These are phyloP conservation scores for Gastrodia elata DNA, from an alignment of 106 monocot species.

Conservation along the genomic window DNA sequence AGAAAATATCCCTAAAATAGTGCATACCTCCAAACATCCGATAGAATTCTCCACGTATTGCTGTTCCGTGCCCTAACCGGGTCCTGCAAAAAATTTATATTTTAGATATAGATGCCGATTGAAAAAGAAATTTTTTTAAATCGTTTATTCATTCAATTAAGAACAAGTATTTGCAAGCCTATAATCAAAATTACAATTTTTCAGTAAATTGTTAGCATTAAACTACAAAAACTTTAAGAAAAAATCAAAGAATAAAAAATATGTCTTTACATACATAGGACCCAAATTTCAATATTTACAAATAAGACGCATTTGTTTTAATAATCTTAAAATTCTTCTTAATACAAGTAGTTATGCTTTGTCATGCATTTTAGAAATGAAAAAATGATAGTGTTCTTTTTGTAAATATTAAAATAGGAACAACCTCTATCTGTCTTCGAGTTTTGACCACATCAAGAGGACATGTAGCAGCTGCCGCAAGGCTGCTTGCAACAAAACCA, in stretches of 20 bases:
- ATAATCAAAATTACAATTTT: background rate
- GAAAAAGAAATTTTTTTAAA: background rate
- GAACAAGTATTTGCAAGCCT: too few relatives aligned
- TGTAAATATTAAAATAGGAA: too few relatives aligned
- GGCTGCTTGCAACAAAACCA: conserved; percentile 79
- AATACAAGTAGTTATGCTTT: too few relatives aligned
- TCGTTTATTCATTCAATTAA: too few relatives aligned
- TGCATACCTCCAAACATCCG: conserved; percentile 73
- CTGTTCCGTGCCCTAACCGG: conserved; percentile 45
- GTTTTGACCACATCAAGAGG: conserved; percentile 98
- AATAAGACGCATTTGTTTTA: too few relatives aligned
- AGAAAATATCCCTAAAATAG: too few relatives aligned
- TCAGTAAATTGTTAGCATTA: background rate
- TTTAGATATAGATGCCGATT: background rate
- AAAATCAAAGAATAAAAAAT: too few relatives aligned
- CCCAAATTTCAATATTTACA: too few relatives aligned
- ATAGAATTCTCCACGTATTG: conserved; percentile 75
- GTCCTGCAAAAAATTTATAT: conserved; percentile 28
- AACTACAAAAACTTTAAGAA: background rate
- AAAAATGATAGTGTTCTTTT: too few relatives aligned
- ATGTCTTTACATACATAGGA: too few relatives aligned
- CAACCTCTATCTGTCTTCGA: conserved; percentile 87
- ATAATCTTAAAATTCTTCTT: too few relatives aligned
- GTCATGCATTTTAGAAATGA: too few relatives aligned
- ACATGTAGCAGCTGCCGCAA: conserved; percentile 87